Evolutionary conservation across 2,329 filamentous ascomycete species (phyloP).

Genomic region (Gaeumannomyces sp.): DNA sequence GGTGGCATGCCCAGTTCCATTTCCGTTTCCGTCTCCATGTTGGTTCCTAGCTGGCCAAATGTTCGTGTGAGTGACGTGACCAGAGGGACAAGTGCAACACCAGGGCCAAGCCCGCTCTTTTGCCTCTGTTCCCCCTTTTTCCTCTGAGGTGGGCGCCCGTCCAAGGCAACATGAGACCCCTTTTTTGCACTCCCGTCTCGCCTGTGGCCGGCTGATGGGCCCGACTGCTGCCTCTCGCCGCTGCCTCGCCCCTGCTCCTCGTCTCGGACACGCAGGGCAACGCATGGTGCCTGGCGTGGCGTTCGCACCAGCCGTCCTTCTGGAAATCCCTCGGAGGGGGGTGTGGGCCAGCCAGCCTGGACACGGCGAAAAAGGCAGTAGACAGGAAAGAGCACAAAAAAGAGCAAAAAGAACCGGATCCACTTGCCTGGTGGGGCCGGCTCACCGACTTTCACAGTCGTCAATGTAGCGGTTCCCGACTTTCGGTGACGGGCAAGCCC

Average conservation of each 20-base stretch:
- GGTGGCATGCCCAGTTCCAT: background rate
- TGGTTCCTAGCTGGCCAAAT: background rate
- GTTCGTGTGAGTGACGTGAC: background rate
- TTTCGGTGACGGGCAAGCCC: conserved; percentile 7
- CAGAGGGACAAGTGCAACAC: background rate
- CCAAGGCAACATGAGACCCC: conserved; percentile 1
- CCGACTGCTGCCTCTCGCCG: background rate
- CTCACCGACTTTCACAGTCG: conserved; percentile 6
- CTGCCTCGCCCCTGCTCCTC: background rate
- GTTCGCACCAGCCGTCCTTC: conserved; percentile 6
- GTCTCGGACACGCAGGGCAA: background rate
- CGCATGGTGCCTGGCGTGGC: conserved; percentile 9
- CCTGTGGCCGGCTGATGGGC: background rate
- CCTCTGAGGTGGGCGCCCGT: background rate
- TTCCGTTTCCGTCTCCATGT: background rate
- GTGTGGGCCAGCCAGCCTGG: background rate
- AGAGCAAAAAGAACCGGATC: conserved; percentile 4
- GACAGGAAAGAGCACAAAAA: background rate
- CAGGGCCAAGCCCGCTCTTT: background rate
- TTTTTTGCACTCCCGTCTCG: conserved; percentile 2
- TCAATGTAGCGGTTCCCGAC: conserved; percentile 4
- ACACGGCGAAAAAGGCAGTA: background rate
- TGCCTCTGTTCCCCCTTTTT: background rate
- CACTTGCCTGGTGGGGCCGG: conserved; percentile 3
- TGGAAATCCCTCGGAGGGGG: background rate